Conservation (phyloP, 176 grass and related monocot species). For the Oryza punctata region DNA sequence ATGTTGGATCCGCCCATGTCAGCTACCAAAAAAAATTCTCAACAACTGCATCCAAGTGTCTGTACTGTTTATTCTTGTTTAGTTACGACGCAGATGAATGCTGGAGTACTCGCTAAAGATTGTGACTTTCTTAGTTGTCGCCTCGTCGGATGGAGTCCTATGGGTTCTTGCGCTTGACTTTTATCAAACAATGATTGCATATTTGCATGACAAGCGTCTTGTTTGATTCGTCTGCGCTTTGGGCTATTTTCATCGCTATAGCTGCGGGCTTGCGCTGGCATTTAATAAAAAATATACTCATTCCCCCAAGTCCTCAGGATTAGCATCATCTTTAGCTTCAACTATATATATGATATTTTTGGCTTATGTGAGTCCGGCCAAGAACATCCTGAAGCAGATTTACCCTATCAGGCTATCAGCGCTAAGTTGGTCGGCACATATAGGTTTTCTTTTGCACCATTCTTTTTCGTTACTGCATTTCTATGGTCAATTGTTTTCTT, state of each 20-base stretch:
- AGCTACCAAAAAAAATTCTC: background rate
- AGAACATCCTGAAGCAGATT: background rate
- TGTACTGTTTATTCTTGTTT: too few species aligned
- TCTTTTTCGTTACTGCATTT: background rate
- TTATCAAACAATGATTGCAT: background rate
- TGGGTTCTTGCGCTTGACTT: slow-evolving; percentile 14
- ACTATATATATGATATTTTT: slow-evolving; percentile 30
- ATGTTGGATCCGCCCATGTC: too few species aligned
- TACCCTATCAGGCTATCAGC: background rate
- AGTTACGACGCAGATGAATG: background rate
- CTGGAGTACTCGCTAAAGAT: background rate
- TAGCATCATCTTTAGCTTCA: background rate
- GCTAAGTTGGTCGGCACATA: background rate
- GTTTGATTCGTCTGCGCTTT: background rate
- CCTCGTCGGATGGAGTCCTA: background rate
- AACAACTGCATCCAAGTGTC: background rate
- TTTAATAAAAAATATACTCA: background rate
- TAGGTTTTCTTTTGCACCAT: slow-evolving; percentile 15
- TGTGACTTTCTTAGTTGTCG: background rate
- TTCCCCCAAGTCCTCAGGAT: slow-evolving; percentile 13
- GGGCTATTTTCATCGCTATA: background rate
- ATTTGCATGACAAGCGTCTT: background rate
- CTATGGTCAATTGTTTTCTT: slow-evolving; percentile 3
- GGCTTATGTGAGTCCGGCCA: background rate
- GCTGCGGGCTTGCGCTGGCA: slow-evolving; percentile 1